Percentiles rank a stretch among this genome's conserved stretches.
Conservation (phyloP, 805 yeast species). For the Ascoidea tarda region DNA sequence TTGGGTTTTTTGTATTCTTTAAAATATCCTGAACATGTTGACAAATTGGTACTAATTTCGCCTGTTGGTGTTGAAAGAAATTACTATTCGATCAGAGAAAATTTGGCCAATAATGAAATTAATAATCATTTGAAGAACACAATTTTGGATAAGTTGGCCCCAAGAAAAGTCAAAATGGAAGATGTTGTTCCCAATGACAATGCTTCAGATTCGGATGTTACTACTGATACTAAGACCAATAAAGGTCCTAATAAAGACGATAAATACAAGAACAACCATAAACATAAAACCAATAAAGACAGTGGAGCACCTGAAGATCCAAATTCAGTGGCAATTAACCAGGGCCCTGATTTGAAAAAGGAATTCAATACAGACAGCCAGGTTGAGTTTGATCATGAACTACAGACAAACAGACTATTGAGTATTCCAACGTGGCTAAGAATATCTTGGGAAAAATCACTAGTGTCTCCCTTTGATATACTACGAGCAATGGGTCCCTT, state of each 20-base stretch:
- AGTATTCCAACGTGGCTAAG: background rate
- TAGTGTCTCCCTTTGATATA: conserved; percentile 37
- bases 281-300: conserved; percentile 7
- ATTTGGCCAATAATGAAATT: background rate
- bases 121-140: background rate
- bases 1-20: conserved; percentile 45
- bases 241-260: conserved; percentile 12
- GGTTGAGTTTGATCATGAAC: background rate
- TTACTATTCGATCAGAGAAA: conserved; percentile 12
- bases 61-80: conserved; percentile 67
- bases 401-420: background rate
- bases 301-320: conserved; percentile 15
- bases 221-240: background rate
- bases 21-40: conserved; percentile 35
- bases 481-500: conserved; percentile 38
- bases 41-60: conserved; percentile 40
- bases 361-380: conserved; percentile 4
- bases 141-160: background rate
- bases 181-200: background rate
- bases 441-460: conserved; percentile 33
- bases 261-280: conserved; percentile 10
- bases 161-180: background rate
- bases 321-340: background rate
- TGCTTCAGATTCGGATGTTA: background rate
- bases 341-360: background rate